Percentiles rank a stretch among this genome's conserved stretches.
phyloP scores from a whole-genome alignment of 2,329 filamentous ascomycete species.

The Akanthomyces uredinophilus region DNA sequence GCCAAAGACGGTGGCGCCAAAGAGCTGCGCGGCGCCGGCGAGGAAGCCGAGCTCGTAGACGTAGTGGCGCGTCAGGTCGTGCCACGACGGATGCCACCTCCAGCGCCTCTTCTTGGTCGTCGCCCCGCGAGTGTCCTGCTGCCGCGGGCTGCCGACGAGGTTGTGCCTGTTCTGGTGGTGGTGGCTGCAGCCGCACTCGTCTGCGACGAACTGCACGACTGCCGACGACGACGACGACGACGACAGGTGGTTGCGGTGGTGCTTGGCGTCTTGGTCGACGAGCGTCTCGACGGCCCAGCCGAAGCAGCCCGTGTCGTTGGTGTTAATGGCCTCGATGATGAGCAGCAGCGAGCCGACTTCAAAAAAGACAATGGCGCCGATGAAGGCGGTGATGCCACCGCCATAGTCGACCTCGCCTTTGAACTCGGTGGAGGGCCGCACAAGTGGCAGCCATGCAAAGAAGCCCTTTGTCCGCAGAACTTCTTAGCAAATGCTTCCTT shows the following conservation, averaged over 20 bases:
- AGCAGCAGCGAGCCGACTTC: conserved; percentile 2
- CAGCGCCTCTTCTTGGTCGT: background rate
- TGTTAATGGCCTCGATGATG: conserved; percentile 10
- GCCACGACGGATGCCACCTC: conserved; percentile 10
- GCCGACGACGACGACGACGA: too few species aligned
- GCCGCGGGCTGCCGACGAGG: background rate
- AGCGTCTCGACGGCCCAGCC: conserved; percentile 12
- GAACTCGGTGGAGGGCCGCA: background rate
- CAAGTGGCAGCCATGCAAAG: conserved; percentile 3
- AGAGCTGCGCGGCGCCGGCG: conserved; percentile 50
- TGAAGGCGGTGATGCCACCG: conserved; percentile 9
- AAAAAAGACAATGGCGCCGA: conserved; percentile 1
- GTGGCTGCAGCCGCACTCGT: background rate
- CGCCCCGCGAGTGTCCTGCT: background rate
- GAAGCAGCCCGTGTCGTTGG: conserved; percentile 7
- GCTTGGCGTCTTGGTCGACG: background rate
- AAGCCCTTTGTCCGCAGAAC: background rate
- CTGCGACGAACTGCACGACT: background rate
- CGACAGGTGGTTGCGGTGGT: background rate
- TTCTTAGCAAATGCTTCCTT: background rate
- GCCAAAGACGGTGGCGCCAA: conserved; percentile 60
- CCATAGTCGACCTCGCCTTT: background rate
- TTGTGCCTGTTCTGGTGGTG: conserved; percentile 7
- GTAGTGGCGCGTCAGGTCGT: conserved; percentile 1
- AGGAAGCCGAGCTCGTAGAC: conserved; percentile 58